These are phyloP conservation scores for Lanmaoa pseudosensibilis DNA, from an alignment of 768 basidiomycete species.

Conservation along the genomic window DNA sequence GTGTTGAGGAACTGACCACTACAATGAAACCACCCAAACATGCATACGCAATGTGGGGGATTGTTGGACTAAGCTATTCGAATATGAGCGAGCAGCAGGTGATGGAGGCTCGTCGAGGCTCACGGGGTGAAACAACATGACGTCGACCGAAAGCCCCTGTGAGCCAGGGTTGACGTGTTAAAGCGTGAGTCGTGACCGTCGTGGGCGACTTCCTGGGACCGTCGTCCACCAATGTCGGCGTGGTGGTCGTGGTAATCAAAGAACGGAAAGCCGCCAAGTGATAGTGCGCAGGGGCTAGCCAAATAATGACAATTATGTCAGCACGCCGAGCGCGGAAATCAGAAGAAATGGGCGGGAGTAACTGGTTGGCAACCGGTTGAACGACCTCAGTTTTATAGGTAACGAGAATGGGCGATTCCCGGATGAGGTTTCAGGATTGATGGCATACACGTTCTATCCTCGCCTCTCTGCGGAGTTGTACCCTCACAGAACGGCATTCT, in stretches of 20 bases:
- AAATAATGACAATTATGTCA: conserved; percentile 21
- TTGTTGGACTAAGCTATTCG: conserved; percentile 46
- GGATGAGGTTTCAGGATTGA: neutral
- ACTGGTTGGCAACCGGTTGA: neutral
- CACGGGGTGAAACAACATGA: conserved; percentile 54
- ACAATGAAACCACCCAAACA: conserved; percentile 82
- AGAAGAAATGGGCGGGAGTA: no score
- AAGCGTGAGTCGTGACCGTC: conserved; percentile 4
- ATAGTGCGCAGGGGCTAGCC: conserved; percentile 6
- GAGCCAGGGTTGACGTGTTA: neutral
- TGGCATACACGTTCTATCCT: conserved; percentile 13
- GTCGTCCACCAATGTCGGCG: conserved; percentile 1
- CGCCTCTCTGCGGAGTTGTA: conserved; percentile 16
- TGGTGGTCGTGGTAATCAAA: conserved; percentile 2
- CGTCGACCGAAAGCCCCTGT: conserved; percentile 16
- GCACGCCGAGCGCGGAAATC: neutral
- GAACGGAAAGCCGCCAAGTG: neutral
- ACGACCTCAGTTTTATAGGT: conserved; percentile 8
- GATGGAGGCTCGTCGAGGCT: conserved; percentile 18
- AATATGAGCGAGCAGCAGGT: conserved; percentile 2
- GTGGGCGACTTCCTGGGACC: neutral
- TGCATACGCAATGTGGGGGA: conserved; percentile 76
- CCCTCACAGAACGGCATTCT: conserved; percentile 1
- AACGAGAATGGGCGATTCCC: neutral
- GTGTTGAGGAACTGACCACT: conserved; percentile 44